Evolutionary conservation across 768 basidiomycete species (phyloP), one percentile per base, ranked within the genome.

Genomic region (Termitomyces sp.): DNA sequence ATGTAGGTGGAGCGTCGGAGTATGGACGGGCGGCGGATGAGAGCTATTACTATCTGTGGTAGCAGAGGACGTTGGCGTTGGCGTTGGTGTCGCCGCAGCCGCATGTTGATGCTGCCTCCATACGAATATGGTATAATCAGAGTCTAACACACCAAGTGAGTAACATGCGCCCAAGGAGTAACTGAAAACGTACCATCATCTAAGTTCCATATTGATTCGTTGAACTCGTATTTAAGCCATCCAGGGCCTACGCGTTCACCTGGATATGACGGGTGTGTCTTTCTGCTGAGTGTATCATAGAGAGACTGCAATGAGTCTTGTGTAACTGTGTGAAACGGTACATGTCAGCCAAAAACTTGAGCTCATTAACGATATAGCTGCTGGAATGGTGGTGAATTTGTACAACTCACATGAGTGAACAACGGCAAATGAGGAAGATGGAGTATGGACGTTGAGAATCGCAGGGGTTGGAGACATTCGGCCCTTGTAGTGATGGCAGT

Each of bases 141-240:
- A 86, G 41, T 92, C 94, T 80, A 54, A 2, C 28, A 16, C 18
- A 36, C 32, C 11, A 7, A n/a, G 28, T 28, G 22, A 52, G 32
- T 28, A 44, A 44, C 10, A n/a, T 26, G 30, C 13, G 38, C 18
- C 18, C 13, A 36, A 33, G 16, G 20, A 47, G 47, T 30, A 35
- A n/a, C 22, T 53, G 18, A 18, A 35, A n/a, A 52, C 74, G 65
- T 65, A 89, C 94, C 94, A 66, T 98, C 94, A 67, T 96, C 92
- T 11, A 98, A 73, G 66, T 90, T 88, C 91, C 91, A 97, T 50
- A 91, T 70, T 0, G 83, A 76, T 14, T 85, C 82, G 62, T 85
- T 84, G 76, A 84, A 94, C 60, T 89, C 83, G 67, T 98, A 98
- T 65, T 94, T 92, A 49, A 96, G 74, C 84, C 92, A 93, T 36